A percentile compares a stretch with the other conserved stretches of the same genome.
Conservation (phyloP, 768 basidiomycete genomes). For the Fistulinella prunicolor region DNA sequence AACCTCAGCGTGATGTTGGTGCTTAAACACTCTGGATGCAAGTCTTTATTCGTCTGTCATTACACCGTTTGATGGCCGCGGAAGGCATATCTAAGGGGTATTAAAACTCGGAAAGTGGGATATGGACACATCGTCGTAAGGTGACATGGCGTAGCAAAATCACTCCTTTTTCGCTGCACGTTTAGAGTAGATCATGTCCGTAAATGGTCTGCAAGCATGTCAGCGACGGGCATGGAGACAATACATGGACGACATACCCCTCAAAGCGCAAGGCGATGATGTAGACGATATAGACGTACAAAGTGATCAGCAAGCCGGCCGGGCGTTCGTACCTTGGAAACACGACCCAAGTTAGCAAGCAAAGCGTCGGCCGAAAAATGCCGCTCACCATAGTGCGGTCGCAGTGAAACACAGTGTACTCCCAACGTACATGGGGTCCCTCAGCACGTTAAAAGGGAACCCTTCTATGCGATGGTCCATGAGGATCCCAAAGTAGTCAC, state of each 20-base stretch:
- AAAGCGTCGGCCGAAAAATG: neutral
- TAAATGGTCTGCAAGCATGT: slow-evolving; percentile 56
- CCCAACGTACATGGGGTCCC: slow-evolving; percentile 97
- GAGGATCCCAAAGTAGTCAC: slow-evolving; percentile 80
- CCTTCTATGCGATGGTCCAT: slow-evolving; percentile 91
- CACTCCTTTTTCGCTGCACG: slow-evolving; percentile 33
- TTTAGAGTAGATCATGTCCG: slow-evolving; percentile 75
- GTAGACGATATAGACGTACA: slow-evolving; percentile 84
- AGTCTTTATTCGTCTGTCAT: too few species aligned
- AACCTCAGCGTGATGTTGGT: neutral
- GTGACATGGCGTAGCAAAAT: neutral
- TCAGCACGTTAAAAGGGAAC: slow-evolving; percentile 93
- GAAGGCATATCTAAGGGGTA: neutral
- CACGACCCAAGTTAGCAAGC: neutral
- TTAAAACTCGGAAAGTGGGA: neutral
- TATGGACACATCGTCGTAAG: neutral
- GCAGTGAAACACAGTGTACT: slow-evolving; percentile 88
- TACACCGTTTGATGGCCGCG: neutral
- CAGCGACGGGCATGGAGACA: neutral
- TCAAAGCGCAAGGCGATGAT: slow-evolving; percentile 82
- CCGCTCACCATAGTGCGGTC: slow-evolving; percentile 76
- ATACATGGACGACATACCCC: slow-evolving; percentile 56
- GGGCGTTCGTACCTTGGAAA: slow-evolving; percentile 75
- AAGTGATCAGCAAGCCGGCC: slow-evolving; percentile 74
- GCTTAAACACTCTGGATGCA: neutral